These are phyloP conservation scores for Turritis glabra DNA, from an alignment of 345 rosid species.

Conservation along the genomic window DNA sequence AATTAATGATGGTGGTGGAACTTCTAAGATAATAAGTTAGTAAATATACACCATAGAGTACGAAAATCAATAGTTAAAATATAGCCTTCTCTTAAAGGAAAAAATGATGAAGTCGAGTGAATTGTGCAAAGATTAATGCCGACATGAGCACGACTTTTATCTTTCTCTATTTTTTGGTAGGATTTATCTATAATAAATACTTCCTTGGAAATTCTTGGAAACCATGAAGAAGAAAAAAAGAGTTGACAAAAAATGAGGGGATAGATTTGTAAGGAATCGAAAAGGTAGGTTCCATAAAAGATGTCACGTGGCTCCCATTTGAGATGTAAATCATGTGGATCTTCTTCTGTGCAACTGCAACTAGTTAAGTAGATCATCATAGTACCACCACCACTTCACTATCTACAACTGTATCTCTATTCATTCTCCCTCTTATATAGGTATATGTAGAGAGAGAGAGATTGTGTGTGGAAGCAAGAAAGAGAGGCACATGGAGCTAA, in stretches of 20 bases:
- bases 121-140: background rate
- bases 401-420: slow-evolving; percentile 4
- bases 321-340: slow-evolving; percentile 32
- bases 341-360: slow-evolving; percentile 20
- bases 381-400: slow-evolving; percentile 30
- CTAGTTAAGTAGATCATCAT: slow-evolving; percentile 32
- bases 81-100: too few species aligned
- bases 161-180: background rate
- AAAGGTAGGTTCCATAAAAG: slow-evolving; percentile 28
- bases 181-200: background rate
- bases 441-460: background rate
- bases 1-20: background rate
- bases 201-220: background rate
- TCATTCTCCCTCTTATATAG: background rate
- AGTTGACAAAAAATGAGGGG: slow-evolving; percentile 28
- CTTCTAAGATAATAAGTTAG: background rate
- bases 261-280: background rate
- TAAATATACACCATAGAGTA: too few species aligned
- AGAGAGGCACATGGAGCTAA: slow-evolving; percentile 29
- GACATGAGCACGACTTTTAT: slow-evolving; percentile 14
- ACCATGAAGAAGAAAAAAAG: background rate
- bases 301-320: slow-evolving; percentile 39
- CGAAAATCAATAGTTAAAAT: too few species aligned
- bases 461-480: background rate
- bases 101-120: background rate